Base-by-base conservation (phyloP, 768 basidiomycete genomes). In the Russula lepida region DNA sequence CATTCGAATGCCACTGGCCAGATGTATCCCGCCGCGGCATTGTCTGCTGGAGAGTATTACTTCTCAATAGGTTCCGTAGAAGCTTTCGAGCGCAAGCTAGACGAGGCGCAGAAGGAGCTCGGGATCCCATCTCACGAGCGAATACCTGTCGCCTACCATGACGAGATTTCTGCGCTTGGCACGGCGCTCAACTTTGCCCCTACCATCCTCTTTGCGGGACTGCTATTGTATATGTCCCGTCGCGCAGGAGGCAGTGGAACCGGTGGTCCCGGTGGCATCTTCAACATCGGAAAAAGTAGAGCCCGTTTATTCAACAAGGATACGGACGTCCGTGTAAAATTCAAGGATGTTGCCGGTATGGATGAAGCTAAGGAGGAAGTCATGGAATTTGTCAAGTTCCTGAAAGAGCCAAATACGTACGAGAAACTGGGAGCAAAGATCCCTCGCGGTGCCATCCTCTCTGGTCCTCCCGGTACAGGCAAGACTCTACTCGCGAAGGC, bases 351-450 rank as follows among this genome's bases (percentile, higher is more conserved):
- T 19, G 97, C 97, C 15, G 97, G 97, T 39, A 98, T 98, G 95
- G 97, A 99, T 75, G 97, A 99, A 75, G 97, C 95, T 47, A 99
- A 99, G 79, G 91, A 95, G 77, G 97, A 99, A 77, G 95, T 99
- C 68, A 95, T 98, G 92, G 97, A 99, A 72, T 99, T 98, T 68
- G 97, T 99, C 72, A 95, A 97, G 68, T 98, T 99, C 78, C 78
- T 99, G 70, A 98, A 98, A 77, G 89, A 98, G 59, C 97, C 97
- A 13, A 76, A 84, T 32, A 89, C 88, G 72, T 99, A 97, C 76
- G 92, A 98, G 76, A 92, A 86, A 67, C 83, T 99, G 43, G 97
- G 97, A 61, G 97, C 97, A 62, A 98, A 98, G 77, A 98, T 98
- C 65, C 93, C 93, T 54, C 88, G 93, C 41, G 93, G 93, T 56